These are phyloP conservation scores for Ananas comosus DNA, from an alignment of 176 grass and related monocot species.

Conservation along the genomic window DNA sequence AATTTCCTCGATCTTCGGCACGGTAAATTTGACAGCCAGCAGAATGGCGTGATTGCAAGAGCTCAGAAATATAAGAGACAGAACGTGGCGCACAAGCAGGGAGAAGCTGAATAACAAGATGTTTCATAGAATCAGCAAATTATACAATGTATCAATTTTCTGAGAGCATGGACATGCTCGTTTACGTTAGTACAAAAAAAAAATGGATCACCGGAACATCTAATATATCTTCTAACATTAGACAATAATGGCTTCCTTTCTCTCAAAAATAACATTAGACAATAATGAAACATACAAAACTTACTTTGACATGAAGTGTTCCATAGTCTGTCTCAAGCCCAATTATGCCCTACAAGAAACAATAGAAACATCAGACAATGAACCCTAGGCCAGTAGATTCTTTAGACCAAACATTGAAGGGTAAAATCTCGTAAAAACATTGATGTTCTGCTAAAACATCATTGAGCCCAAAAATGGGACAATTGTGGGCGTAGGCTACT, in stretches of 20 bases:
- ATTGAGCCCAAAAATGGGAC: too few species aligned
- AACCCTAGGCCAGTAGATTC: neutral
- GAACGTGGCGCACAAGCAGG: constrained; percentile 72
- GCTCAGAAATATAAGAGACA: constrained; percentile 65
- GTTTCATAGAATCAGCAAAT: constrained; percentile 10
- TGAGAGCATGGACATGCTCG: too few species aligned
- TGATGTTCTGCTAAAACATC: neutral
- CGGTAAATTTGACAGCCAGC: constrained; percentile 65
- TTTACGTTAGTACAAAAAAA: too few species aligned
- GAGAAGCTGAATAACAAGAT: constrained; percentile 43
- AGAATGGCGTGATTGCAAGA: constrained; percentile 31
- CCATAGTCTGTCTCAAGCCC: constrained; percentile 72
- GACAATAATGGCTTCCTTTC: too few species aligned
- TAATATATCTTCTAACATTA: neutral
- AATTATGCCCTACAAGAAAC: constrained; percentile 50
- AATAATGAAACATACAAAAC: constrained; percentile 7
- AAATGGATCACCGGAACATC: too few species aligned
- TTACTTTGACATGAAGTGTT: constrained; percentile 70
- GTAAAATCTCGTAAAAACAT: too few species aligned
- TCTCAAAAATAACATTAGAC: too few species aligned
- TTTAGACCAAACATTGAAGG: too few species aligned
- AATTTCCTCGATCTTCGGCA: constrained; percentile 49
- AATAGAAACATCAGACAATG: constrained; percentile 11
- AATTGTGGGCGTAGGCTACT: too few species aligned
- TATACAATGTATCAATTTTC: too few species aligned